Base-by-base conservation (phyloP, 805 yeast genomes). In the Scheffersomyces ergatensis region DNA sequence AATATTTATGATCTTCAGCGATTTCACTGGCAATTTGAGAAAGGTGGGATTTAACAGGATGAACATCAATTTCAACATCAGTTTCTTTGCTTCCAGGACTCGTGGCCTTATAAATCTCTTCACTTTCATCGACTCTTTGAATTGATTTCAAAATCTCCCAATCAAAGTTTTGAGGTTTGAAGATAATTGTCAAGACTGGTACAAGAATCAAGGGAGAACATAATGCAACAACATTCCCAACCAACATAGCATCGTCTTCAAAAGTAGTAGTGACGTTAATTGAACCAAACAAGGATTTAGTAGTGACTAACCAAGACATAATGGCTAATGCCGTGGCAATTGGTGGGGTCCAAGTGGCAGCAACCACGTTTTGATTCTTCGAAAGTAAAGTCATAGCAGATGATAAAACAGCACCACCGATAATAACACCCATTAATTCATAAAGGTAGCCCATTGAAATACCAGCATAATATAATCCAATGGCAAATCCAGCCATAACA, bases 381-480 rank as follows among this genome's bases (percentile, higher is more conserved):
- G 89, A 85, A 48, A 77, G 76, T 52, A 79, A 67, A 3, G 86
- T 83, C 54, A 85, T 62, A 4, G 80, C 77, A 30, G 85, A 77
- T 2, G 96, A 95, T 34, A 86, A 63, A 5, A 89, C 97, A 18
- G 92, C 95, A 45, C 92, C 80, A 4, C 93, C 85, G 39, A 89
- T 86, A 34, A 89, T 84, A 42, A 89, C 79, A 40, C 97, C 97
- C 95, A 88, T 88, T 47, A 89, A 65, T 57, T 86, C 87, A 62
- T 88, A 88, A 31, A 89, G 70, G 65, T 83, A 89, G 21, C 96
- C 96, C 87, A 89, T 83, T 24, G 87, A 79, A 39, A 89, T 83
- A 11, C 82, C 84, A 15, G 92, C 95, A 53, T 89, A 85, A 64
- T 78, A 76, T 36, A 89, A 71, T 9, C 96, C 96, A 48, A 84